phyloP scores from a whole-genome alignment of 2,329 filamentous ascomycete genomes.

The Kalmusia sp. region DNA sequence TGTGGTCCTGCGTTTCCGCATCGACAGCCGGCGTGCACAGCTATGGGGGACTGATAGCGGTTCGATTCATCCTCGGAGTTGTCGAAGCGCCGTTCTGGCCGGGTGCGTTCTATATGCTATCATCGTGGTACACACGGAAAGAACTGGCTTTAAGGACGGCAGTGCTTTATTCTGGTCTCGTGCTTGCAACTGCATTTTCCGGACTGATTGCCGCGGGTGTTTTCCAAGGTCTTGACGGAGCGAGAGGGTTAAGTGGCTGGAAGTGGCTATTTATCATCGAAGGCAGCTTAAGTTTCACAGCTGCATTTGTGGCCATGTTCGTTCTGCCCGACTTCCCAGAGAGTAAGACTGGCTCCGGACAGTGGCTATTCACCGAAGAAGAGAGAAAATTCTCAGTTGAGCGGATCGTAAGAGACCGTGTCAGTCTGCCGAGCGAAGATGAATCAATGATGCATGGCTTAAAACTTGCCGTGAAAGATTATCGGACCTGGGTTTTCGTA shows the following conservation, averaged over 20 bases:
- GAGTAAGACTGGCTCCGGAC: not conserved
- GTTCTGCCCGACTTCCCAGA: conserved; percentile 15
- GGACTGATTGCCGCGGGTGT: conserved; percentile 9
- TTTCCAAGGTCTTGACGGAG: conserved; percentile 1
- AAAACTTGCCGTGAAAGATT: conserved; percentile 14
- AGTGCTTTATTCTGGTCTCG: conserved; percentile 50
- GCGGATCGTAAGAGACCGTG: conserved; percentile 5
- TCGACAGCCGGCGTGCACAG: conserved; percentile 2
- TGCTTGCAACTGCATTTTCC: conserved; percentile 56
- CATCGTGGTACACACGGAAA: conserved; percentile 2
- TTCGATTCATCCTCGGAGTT: conserved; percentile 5
- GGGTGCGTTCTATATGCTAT: conserved; percentile 6
- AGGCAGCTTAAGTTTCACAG: conserved; percentile 4
- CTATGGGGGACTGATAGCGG: conserved; percentile 2
- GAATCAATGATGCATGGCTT: conserved; percentile 12
- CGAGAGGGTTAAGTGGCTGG: conserved; percentile 6
- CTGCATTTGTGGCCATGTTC: conserved; percentile 4
- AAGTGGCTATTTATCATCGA: conserved; percentile 14
- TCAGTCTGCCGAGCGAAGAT: conserved; percentile 4
- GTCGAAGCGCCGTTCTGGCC: conserved; percentile 8
- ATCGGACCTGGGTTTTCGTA: conserved; percentile 13
- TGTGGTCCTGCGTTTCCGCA: conserved; percentile 12
- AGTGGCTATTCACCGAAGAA: conserved; percentile 13
- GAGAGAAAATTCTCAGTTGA: conserved; percentile 10
- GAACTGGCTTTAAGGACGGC: not conserved